Percentiles rank a stretch among this genome's conserved stretches.
Evolutionary conservation across 2,329 filamentous ascomycete species (phyloP).

Genomic region (Fusarium luffae): DNA sequence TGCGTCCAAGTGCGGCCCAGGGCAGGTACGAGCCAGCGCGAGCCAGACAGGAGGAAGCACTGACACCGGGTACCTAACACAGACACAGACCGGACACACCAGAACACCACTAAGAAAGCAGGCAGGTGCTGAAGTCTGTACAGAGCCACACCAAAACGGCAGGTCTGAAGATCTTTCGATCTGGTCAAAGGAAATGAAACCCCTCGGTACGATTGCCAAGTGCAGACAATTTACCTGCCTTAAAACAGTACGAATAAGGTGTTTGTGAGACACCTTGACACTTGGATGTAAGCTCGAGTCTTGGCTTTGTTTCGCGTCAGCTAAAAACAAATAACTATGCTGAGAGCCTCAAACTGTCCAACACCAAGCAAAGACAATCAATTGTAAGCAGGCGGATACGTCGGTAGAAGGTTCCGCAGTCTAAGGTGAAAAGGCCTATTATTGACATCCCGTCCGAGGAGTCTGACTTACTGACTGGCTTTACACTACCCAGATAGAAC

Average conservation of each 20-base stretch:
- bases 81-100: constrained; percentile 2
- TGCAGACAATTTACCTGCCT: background rate
- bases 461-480: background rate
- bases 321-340: background rate
- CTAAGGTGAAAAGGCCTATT: background rate
- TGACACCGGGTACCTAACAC: constrained; percentile 7
- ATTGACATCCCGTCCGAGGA: background rate
- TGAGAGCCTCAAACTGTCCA: background rate
- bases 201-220: background rate
- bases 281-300: constrained; percentile 3
- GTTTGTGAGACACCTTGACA: background rate
- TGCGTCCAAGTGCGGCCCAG: constrained; percentile 23
- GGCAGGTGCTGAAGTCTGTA: background rate
- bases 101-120: constrained; percentile 2
- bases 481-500: constrained; percentile 15
- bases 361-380: constrained; percentile 17
- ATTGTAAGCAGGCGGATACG: constrained; percentile 21
- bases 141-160: constrained; percentile 31
- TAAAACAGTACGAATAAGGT: background rate
- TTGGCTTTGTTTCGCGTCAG: constrained; percentile 23
- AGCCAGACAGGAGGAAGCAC: constrained; percentile 21
- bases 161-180: constrained; percentile 32
- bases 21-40: constrained; percentile 25
- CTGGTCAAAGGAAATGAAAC: constrained; percentile 22
- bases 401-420: constrained; percentile 2